Evolutionary conservation across 2,329 filamentous ascomycete species (phyloP).

Genomic region (Clonostachys rosea): DNA sequence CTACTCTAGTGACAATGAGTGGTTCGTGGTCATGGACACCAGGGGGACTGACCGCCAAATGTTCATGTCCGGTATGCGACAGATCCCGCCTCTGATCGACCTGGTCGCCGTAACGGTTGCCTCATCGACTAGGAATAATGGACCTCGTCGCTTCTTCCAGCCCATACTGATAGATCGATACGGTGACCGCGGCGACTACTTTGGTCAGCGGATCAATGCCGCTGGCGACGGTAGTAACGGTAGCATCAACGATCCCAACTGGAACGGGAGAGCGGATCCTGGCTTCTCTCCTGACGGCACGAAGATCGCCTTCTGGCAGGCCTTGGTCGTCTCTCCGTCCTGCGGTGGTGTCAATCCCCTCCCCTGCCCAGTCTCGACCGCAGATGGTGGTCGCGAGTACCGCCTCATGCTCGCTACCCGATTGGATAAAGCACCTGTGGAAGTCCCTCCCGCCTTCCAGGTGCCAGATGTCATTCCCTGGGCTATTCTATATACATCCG

Average conservation of each 20-base stretch:
- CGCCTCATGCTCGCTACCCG: conserved; percentile 35
- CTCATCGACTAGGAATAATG: conserved; percentile 39
- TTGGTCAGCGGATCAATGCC: conserved; percentile 34
- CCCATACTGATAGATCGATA: conserved; percentile 34
- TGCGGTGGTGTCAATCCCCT: conserved; percentile 38
- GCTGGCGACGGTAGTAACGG: conserved; percentile 23
- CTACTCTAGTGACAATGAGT: conserved; percentile 34
- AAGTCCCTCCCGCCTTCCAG: conserved; percentile 9
- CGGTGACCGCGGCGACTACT: conserved; percentile 38
- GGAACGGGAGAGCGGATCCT: conserved; percentile 42
- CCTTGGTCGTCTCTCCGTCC: conserved; percentile 25
- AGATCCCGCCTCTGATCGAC: conserved; percentile 34
- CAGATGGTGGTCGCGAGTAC: conserved; percentile 25
- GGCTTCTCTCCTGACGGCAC: conserved; percentile 33
- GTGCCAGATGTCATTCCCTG: conserved; percentile 23
- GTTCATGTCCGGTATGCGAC: conserved; percentile 30
- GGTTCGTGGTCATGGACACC: conserved; percentile 36
- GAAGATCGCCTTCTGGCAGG: conserved; percentile 34
- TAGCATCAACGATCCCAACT: conserved; percentile 35
- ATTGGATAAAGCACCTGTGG: conserved; percentile 19
- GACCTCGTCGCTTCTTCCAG: conserved; percentile 36
- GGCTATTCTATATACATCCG: conserved; percentile 13
- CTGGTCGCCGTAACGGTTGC: conserved; percentile 20
- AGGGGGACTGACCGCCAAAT: conserved; percentile 32
- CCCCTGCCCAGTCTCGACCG: conserved; percentile 29